Evolutionary conservation across 2,329 filamentous ascomycete species (phyloP), one percentile per base, ranked within the genome.

Genomic region (Cercospora janseana): DNA sequence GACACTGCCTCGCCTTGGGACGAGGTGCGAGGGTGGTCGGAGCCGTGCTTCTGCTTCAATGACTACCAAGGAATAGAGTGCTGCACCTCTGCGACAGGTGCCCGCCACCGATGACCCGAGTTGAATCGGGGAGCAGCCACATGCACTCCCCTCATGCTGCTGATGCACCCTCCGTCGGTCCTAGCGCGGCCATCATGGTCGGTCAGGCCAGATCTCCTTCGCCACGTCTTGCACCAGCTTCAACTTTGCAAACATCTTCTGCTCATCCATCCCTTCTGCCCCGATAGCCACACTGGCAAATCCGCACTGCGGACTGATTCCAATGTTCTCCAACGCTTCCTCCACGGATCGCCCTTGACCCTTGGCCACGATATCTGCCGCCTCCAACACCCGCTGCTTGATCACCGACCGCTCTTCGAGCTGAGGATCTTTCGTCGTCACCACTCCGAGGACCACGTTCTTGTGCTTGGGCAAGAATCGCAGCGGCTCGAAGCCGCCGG

Each of bases 191-290:
- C 46, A 48, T 55, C 44, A 65, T 42, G 60, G 58, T 51, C 63
- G 57, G 48, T 66, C 63, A 7, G 66, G 65, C 67, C 67, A 69
- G 24, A 69, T 56, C 57, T 67, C 63, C 31, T 59, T 59, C 28
- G 67, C 67, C n/a, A 69, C 65, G 51, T 66, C 61, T 56, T 66
- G 58, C 37, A 69, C 66, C 52, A 69, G 50, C 58, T 61, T 60
- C 38, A 69, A 51, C 62, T 69, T 69, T 13, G 60, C 63, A 52
- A 69, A 69, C 67, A 69, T 69, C 62, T 65, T 67, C 55, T 67
- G 61, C 59, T 67, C 66, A 13, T 64, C 66, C 64, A 70, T 69
- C 21, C 64, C 67, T 44, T 68, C 65, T 15, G 66, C 67, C 10
- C 65, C 65, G 15, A 68, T 52, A 29, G 67, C 67, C n/a, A 66